Percentiles rank a stretch among this genome's conserved stretches.
Conservation (phyloP, 345 rosid genomes). For the Ceriops decandra region DNA sequence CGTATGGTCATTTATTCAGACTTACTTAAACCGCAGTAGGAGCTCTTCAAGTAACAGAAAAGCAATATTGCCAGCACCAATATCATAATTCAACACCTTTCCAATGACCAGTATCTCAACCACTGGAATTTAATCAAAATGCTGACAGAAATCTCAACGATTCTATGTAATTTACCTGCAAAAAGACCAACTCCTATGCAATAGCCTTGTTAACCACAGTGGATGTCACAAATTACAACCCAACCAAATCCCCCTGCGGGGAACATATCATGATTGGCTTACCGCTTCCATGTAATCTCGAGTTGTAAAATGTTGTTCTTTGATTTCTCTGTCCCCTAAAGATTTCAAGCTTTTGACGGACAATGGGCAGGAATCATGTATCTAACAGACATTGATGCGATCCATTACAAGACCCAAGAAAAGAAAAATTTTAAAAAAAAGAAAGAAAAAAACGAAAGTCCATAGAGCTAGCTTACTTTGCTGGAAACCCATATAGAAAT, state of each 20-base stretch:
- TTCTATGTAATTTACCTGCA: constrained; percentile 46
- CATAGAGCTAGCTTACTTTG: constrained; percentile 39
- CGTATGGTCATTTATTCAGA: background rate
- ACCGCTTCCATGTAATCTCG: constrained; percentile 76
- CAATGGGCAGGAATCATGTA: constrained; percentile 52
- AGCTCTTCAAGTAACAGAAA: constrained; percentile 56
- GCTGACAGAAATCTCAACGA: constrained; percentile 1
- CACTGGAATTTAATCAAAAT: constrained; percentile 8
- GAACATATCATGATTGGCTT: constrained; percentile 20
- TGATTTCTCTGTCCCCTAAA: constrained; percentile 50
- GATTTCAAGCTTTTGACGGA: constrained; percentile 48
- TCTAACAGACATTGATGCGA: constrained; percentile 20
- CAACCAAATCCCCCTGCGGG: background rate
- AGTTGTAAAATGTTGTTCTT: constrained; percentile 59
- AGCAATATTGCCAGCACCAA: constrained; percentile 51
- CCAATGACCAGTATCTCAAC: constrained; percentile 3
- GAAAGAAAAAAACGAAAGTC: background rate
- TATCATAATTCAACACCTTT: constrained; percentile 61
- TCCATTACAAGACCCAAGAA: background rate
- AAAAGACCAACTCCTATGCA: constrained; percentile 57
- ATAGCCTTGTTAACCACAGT: constrained; percentile 14
- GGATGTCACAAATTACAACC: constrained; percentile 2
- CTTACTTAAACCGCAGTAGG: constrained; percentile 53
- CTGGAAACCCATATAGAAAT: constrained; percentile 70
- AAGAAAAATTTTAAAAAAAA: background rate